Conservation (phyloP, 2,329 filamentous ascomycete genomes). For the Mycosphaerelloides madeirae region DNA sequence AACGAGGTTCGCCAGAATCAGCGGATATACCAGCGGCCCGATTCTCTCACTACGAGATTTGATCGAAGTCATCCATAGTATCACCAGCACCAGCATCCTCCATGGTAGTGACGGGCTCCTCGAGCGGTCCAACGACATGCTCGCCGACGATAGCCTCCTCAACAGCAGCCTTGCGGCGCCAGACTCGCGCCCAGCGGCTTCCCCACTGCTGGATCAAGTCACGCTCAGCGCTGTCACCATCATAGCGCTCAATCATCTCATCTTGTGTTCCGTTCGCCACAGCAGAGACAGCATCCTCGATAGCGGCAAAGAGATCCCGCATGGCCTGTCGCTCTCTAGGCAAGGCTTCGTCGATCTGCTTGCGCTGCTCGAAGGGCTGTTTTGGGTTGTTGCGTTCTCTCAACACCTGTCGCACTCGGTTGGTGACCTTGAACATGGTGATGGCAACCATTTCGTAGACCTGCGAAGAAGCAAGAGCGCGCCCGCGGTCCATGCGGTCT, state of each 20-base stretch:
- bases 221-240: conserved; percentile 54
- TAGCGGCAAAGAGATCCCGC: conserved; percentile 71
- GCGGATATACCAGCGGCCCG: background rate
- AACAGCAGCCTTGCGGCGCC: conserved; percentile 73
- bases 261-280: conserved; percentile 72
- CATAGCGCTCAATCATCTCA: conserved; percentile 64
- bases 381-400: conserved; percentile 56
- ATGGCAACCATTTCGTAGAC: conserved; percentile 86
- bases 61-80: conserved; percentile 29
- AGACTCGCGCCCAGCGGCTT: conserved; percentile 78
- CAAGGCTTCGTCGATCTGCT: conserved; percentile 61
- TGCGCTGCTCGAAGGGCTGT: conserved; percentile 53
- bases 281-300: conserved; percentile 70
- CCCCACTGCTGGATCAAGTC: conserved; percentile 74
- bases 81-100: conserved; percentile 19
- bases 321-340: conserved; percentile 67
- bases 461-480: conserved; percentile 65
- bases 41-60: conserved; percentile 24
- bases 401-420: conserved; percentile 76
- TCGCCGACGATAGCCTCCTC: conserved; percentile 70
- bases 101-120: conserved; percentile 26
- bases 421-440: conserved; percentile 85
- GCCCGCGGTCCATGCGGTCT: conserved; percentile 51
- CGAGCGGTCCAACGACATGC: conserved; percentile 46
- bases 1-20: background rate